These are phyloP conservation scores for Brasilioporus rufonigricans DNA, from an alignment of 768 basidiomycete genomes.

Conservation along the genomic window DNA sequence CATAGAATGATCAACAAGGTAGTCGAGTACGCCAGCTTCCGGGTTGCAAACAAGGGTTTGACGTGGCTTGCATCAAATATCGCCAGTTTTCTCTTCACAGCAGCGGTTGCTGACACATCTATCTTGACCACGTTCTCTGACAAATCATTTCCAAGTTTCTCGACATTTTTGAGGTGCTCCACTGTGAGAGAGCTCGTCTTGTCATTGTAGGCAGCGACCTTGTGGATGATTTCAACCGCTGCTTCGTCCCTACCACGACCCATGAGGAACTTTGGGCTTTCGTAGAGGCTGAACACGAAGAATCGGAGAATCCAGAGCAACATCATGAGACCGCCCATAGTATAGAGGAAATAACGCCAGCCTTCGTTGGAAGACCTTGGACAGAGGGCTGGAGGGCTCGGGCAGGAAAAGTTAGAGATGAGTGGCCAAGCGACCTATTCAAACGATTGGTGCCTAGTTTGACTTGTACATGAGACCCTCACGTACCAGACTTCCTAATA, in stretches of 20 bases:
- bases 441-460: neutral
- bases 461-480: neutral
- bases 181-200: constrained; percentile 46
- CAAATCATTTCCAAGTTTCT: constrained; percentile 11
- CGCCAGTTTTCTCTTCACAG: constrained; percentile 38
- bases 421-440: constrained; percentile 68
- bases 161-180: constrained; percentile 41
- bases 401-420: constrained; percentile 66
- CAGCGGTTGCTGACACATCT: constrained; percentile 37
- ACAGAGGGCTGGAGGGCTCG: constrained; percentile 46
- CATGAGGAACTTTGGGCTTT: constrained; percentile 73
- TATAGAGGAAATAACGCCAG: constrained; percentile 75
- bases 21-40: constrained; percentile 50
- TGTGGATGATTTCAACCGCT: constrained; percentile 61
- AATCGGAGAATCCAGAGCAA: constrained; percentile 60
- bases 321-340: constrained; percentile 71
- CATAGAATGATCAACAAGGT: constrained; percentile 49
- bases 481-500: constrained; percentile 52
- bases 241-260: constrained; percentile 60
- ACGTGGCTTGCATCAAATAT: constrained; percentile 43
- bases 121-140: constrained; percentile 16
- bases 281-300: constrained; percentile 63
- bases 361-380: constrained; percentile 57
- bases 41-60: constrained; percentile 48
- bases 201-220: constrained; percentile 61